phyloP scores from a whole-genome alignment of 768 basidiomycete genomes.

The Favolaschia claudopus region DNA sequence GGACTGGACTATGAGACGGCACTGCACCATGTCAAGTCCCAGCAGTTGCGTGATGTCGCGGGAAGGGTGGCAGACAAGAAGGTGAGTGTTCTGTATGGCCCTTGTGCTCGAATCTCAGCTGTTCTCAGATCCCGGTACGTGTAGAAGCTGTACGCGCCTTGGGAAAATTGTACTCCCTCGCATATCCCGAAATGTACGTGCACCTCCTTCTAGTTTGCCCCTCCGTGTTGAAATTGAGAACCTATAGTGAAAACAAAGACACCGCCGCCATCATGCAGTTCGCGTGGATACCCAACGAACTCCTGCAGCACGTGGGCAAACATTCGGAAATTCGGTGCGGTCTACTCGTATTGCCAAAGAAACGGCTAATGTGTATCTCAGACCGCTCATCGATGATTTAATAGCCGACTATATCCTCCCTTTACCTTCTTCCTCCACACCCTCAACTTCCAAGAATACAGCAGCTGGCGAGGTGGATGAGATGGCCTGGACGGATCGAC shows the following conservation, averaged over 20 bases:
- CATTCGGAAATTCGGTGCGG: conserved; percentile 66
- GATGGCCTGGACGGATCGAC: conserved; percentile 82
- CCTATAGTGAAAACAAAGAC: conserved; percentile 79
- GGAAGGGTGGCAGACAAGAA: conserved; percentile 87
- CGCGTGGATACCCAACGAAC: conserved; percentile 87
- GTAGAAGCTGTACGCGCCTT: conserved; percentile 79
- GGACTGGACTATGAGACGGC: conserved; percentile 92
- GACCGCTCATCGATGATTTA: conserved; percentile 69
- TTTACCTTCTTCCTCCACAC: conserved; percentile 59
- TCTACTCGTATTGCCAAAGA: background rate
- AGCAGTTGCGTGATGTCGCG: conserved; percentile 68
- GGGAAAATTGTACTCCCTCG: conserved; percentile 80
- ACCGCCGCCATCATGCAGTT: conserved; percentile 78
- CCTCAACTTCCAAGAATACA: conserved; percentile 55
- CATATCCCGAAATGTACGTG: conserved; percentile 89
- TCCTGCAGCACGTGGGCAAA: conserved; percentile 65
- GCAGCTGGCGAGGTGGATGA: conserved; percentile 79
- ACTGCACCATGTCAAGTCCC: conserved; percentile 77
- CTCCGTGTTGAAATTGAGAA: conserved; percentile 1
- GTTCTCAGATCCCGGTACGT: conserved; percentile 62
- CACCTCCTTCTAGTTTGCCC: background rate
- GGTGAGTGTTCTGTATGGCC: conserved; percentile 47
- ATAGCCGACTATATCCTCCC: conserved; percentile 85
- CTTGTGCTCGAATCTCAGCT: background rate
- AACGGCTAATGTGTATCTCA: conserved; percentile 31